Base-by-base conservation (phyloP, 1,139 yeast genomes). In the Taphrina wiesneri region DNA sequence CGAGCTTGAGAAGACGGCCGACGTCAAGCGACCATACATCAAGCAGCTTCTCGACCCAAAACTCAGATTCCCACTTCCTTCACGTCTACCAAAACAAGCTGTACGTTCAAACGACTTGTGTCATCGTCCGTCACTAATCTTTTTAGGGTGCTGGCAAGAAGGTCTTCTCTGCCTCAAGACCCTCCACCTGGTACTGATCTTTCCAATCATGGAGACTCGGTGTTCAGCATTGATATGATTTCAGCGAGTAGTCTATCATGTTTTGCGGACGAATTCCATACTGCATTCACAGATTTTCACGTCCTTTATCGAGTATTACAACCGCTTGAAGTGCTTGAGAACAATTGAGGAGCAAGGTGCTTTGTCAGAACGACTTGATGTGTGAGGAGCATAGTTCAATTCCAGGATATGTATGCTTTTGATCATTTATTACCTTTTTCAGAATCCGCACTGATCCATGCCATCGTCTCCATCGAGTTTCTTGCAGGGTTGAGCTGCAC, bases 61-160 rank as follows among this genome's bases (percentile, higher is more conserved):
- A 84, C 89, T 93, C 84, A 90, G 90, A 85, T 93, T 93, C 97
- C 99, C 99, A 85, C 90, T 93, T 81, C 98, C 99, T 79, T 99
- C 95, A 96, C 92, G 99, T 86, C 87, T 92, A 81, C 61, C 66
- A 32, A 62, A 89, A 85, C 83, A 92, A 90, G 86, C 82, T 93
- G 59, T 52, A 52, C 26, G 56, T 32, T 9, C 17, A 11, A 11
- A 15, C 79, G 15, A 25, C 9, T n/a, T 32, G 9, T 9, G 9
- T n/a, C 28, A 2, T 2, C 15, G 26, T 17, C 30, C n/a, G 9
- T 4, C 1, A 52, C 43, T 52, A n/a, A 52, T 45, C 21, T n/a
- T 32, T 7, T 5, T 32, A 52, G 56, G 61, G 63, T 25, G 54
- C 60, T 26, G 68, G 68, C 61, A 83, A 86, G 85, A 85, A 87